Conservation (phyloP, 78 protist species). For the Dictyostelium citrinum region DNA sequence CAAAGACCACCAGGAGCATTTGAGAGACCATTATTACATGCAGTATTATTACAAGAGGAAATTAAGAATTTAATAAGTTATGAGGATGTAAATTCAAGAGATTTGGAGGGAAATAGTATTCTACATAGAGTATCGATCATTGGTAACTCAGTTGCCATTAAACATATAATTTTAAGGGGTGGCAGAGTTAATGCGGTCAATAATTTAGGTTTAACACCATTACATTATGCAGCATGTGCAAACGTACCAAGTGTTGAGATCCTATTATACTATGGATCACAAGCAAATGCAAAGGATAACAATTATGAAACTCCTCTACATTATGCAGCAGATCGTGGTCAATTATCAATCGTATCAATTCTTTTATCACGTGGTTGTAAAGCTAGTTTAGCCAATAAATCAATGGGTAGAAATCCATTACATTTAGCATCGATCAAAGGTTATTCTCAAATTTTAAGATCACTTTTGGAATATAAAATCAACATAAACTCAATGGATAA, state of each 20-base stretch:
- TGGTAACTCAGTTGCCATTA: conserved; percentile 39
- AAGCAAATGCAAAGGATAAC: conserved; percentile 15
- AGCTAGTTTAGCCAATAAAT: neutral
- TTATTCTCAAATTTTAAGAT: conserved; percentile 14
- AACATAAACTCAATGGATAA: conserved; percentile 18
- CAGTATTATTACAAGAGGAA: conserved; percentile 70
- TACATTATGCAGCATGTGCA: conserved; percentile 72
- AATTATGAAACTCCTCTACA: conserved; percentile 52
- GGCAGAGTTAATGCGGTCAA: conserved; percentile 36
- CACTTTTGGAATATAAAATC: conserved; percentile 9
- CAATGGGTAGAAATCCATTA: conserved; percentile 35
- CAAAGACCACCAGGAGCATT: neutral
- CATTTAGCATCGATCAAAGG: conserved; percentile 69
- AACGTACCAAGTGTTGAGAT: conserved; percentile 35
- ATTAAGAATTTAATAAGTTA: conserved; percentile 40
- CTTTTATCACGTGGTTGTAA: conserved; percentile 35
- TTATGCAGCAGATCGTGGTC: conserved; percentile 63
- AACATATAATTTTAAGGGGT: conserved; percentile 32
- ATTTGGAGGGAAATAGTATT: conserved; percentile 34
- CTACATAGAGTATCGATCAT: conserved; percentile 60
- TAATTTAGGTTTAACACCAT: conserved; percentile 55
- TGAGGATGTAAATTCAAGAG: conserved; percentile 43
- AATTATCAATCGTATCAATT: conserved; percentile 9
- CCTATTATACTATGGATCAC: conserved; percentile 42
- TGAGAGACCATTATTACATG: conserved; percentile 47